Evolutionary conservation across 2,329 filamentous ascomycete genomes (phyloP).

Genomic region (Aspergillus sp.): DNA sequence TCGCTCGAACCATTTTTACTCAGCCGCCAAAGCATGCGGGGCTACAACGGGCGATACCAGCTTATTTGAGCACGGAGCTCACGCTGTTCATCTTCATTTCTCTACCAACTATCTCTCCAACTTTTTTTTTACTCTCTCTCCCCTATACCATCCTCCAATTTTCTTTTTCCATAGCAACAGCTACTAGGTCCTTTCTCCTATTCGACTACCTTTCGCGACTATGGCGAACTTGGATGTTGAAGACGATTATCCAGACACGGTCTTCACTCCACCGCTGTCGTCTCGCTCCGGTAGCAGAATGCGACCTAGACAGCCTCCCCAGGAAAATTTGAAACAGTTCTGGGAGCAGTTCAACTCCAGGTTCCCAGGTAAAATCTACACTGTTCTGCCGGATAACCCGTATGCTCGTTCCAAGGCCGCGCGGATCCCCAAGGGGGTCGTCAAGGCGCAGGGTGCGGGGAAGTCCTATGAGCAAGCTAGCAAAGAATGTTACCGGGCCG

Average conservation of each 20-base stretch:
- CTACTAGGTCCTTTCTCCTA: background rate
- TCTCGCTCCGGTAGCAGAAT: constrained; percentile 34
- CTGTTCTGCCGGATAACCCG: constrained; percentile 67
- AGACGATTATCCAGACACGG: constrained; percentile 28
- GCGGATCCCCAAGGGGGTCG: constrained; percentile 54
- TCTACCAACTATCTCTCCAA: too few species aligned
- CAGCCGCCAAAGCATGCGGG: constrained; percentile 11
- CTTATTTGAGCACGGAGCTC: background rate
- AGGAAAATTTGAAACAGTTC: constrained; percentile 69
- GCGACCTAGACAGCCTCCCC: constrained; percentile 57
- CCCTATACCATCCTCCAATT: background rate
- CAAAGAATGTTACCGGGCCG: constrained; percentile 64
- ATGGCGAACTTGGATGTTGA: constrained; percentile 8
- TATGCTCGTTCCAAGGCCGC: constrained; percentile 63
- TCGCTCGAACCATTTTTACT: constrained; percentile 6
- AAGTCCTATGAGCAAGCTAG: constrained; percentile 73
- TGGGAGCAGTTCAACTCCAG: constrained; percentile 72
- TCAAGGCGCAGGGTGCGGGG: constrained; percentile 57
- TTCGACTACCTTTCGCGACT: background rate
- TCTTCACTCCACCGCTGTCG: constrained; percentile 26
- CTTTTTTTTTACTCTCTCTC: too few species aligned
- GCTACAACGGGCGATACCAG: constrained; percentile 3
- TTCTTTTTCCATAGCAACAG: background rate
- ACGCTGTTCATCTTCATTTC: background rate
- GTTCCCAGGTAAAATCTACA: constrained; percentile 70